Percentiles rank a stretch among this genome's conserved stretches.
These are phyloP conservation scores for Calocybe indica DNA, from an alignment of 768 basidiomycete species.

Conservation along the genomic window DNA sequence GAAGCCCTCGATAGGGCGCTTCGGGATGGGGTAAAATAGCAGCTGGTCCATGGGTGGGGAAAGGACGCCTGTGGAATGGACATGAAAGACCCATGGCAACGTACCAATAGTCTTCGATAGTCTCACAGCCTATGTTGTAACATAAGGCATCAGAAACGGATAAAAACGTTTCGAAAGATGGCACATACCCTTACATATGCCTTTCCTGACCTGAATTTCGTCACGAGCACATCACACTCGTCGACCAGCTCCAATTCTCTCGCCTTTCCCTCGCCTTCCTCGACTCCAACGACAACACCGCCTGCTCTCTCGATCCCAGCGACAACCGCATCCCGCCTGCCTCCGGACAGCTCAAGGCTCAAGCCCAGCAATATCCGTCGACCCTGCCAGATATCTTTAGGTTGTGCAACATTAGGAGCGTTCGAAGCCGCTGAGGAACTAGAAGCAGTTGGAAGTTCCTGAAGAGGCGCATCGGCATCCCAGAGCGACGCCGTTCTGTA, in stretches of 20 bases:
- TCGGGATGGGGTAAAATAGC: conserved; percentile 80
- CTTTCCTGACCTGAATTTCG: conserved; percentile 59
- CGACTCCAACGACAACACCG: conserved; percentile 36
- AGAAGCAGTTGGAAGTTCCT: conserved; percentile 5
- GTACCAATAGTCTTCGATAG: conserved; percentile 64
- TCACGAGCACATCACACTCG: conserved; percentile 70
- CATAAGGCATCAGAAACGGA: background rate
- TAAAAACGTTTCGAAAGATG: background rate
- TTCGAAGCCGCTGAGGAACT: conserved; percentile 3
- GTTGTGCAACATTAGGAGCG: conserved; percentile 2
- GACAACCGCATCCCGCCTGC: conserved; percentile 49
- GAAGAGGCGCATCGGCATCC: conserved; percentile 17
- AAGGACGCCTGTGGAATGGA: conserved; percentile 56
- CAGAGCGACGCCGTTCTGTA: conserved; percentile 24
- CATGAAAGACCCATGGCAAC: conserved; percentile 78
- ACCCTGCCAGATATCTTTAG: conserved; percentile 48
- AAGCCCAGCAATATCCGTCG: conserved; percentile 56
- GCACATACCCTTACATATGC: conserved; percentile 63
- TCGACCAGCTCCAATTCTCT: conserved; percentile 36
- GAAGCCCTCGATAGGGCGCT: conserved; percentile 53
- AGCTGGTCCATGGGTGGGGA: conserved; percentile 68
- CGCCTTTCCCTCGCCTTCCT: conserved; percentile 12
- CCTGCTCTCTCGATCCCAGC: conserved; percentile 57
- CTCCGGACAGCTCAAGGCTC: conserved; percentile 46
- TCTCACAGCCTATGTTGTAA: conserved; percentile 48